Conservation (phyloP, 2,329 filamentous ascomycete genomes). For the Penicillium sp. region DNA sequence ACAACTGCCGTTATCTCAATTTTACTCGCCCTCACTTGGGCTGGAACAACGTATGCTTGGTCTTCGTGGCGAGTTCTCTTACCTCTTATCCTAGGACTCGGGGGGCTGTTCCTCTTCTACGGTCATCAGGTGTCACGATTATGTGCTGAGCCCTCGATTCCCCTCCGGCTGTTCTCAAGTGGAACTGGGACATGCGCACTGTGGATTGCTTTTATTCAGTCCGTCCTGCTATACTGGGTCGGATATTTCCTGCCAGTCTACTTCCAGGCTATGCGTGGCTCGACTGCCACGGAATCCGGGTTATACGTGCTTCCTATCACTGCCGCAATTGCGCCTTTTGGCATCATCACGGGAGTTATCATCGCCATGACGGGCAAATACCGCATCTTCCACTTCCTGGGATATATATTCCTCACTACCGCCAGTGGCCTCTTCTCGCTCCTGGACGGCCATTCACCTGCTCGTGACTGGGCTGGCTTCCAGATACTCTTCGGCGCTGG, state of each 20-base stretch:
- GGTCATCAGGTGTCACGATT: not conserved
- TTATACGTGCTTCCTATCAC: slow-evolving; percentile 34
- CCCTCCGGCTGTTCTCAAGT: slow-evolving; percentile 1
- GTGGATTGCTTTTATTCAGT: slow-evolving; percentile 17
- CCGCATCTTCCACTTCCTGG: slow-evolving; percentile 28
- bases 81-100: slow-evolving; percentile 31
- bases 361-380: slow-evolving; percentile 39
- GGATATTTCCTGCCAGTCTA: slow-evolving; percentile 47
- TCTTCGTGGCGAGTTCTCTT: slow-evolving; percentile 30
- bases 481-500: slow-evolving; percentile 32
- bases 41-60: slow-evolving; percentile 34
- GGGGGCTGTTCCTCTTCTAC: slow-evolving; percentile 32
- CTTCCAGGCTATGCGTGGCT: slow-evolving; percentile 45
- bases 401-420: slow-evolving; percentile 30
- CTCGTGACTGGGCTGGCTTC: slow-evolving; percentile 31
- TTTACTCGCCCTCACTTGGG: slow-evolving; percentile 35
- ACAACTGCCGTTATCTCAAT: slow-evolving; percentile 29
- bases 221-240: slow-evolving; percentile 15
- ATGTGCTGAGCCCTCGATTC: slow-evolving; percentile 1
- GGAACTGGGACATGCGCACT: not conserved
- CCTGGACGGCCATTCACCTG: slow-evolving; percentile 25
- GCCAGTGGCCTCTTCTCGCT: slow-evolving; percentile 31
- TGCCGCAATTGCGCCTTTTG: slow-evolving; percentile 26
- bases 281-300: slow-evolving; percentile 35
- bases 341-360: slow-evolving; percentile 32